Evolutionary conservation across 768 basidiomycete genomes (phyloP).

Genomic region (Cubamyces sp.): DNA sequence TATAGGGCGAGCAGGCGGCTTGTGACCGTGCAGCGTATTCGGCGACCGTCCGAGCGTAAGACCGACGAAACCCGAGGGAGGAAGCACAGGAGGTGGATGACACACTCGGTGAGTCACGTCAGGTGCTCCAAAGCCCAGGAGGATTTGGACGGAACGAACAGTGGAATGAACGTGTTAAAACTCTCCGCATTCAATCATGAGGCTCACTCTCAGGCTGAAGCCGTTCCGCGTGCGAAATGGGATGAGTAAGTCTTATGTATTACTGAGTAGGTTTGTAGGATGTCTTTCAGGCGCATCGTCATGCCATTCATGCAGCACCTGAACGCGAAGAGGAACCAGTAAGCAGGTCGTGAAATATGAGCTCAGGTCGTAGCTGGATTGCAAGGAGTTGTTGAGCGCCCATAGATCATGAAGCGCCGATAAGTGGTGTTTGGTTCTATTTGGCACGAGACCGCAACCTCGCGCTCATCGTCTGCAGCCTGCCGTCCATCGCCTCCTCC

Average conservation of each 20-base stretch:
- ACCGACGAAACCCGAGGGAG: background rate
- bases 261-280: no score
- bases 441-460: slow-evolving; percentile 32
- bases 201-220: no score
- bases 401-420: slow-evolving; percentile 3
- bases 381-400: background rate
- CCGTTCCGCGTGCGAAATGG: no score
- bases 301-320: no score
- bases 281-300: no score
- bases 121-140: no score
- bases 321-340: no score
- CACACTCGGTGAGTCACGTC: no score
- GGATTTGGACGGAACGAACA: no score
- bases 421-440: slow-evolving; percentile 38
- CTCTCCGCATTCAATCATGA: no score
- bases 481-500: slow-evolving; percentile 32
- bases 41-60: slow-evolving; percentile 3
- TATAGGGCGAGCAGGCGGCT: background rate
- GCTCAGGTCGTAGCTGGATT: background rate
- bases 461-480: slow-evolving; percentile 25
- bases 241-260: no score
- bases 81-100: background rate
- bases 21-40: background rate
- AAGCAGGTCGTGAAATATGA: background rate
- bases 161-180: no score